Conservation (phyloP, 345 rosid genomes). For the Pugionium cornutum region DNA sequence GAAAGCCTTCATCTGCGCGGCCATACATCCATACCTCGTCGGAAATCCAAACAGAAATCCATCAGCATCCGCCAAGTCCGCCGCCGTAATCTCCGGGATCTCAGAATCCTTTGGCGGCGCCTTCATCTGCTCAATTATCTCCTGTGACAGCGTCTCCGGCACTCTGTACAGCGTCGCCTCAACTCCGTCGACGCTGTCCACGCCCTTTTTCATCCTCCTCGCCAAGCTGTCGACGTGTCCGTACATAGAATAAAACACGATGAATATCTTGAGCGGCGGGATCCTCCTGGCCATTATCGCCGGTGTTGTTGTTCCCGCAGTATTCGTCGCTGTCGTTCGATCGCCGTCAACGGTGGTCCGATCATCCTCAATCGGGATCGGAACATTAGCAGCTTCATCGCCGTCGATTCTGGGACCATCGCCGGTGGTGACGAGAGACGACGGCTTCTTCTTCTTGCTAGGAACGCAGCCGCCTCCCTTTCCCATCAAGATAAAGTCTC, state of each 20-base stretch:
- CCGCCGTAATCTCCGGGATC: constrained; percentile 56
- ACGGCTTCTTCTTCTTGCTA: constrained; percentile 71
- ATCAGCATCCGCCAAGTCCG: constrained; percentile 59
- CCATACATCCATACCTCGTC: constrained; percentile 79
- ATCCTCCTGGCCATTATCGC: constrained; percentile 12
- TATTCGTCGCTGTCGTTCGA: constrained; percentile 23
- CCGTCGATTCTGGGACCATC: constrained; percentile 31
- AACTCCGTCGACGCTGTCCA: constrained; percentile 57
- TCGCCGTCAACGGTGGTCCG: constrained; percentile 34
- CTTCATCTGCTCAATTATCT: constrained; percentile 60
- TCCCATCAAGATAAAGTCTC: constrained; percentile 57
- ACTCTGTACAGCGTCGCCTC: constrained; percentile 59
- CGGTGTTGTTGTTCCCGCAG: constrained; percentile 23
- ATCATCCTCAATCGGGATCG: constrained; percentile 52
- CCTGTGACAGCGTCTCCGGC: constrained; percentile 59
- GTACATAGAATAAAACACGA: constrained; percentile 72
- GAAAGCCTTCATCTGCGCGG: constrained; percentile 81
- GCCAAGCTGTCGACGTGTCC: constrained; percentile 76
- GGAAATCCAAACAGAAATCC: constrained; percentile 75
- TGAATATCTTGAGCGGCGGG: constrained; percentile 46
- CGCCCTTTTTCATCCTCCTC: constrained; percentile 70
- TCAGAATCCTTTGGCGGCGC: constrained; percentile 50
- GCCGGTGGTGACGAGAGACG: constrained; percentile 34
- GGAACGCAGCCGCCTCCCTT: constrained; percentile 98
- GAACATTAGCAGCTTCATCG: constrained; percentile 35